phyloP scores from a whole-genome alignment of 1,139 yeast genomes.

The Pichia sp. region DNA sequence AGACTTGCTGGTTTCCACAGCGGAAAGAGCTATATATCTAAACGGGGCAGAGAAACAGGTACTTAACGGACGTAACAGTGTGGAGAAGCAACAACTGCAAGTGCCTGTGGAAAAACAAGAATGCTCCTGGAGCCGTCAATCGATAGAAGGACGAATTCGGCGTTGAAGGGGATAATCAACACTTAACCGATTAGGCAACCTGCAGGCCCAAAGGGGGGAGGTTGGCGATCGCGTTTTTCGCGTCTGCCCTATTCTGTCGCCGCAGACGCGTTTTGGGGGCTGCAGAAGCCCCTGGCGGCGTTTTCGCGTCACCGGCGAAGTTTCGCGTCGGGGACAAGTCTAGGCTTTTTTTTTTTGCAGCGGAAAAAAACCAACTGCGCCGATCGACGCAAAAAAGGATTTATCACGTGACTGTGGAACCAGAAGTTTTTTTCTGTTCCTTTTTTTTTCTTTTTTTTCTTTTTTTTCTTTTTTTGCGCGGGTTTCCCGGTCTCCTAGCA shows the following conservation, averaged over 20 bases:
- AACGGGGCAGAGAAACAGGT: background rate
- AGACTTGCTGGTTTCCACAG: background rate
- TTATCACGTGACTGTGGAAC: no score
- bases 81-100: background rate
- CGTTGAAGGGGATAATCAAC: background rate
- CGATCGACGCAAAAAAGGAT: no score
- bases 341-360: no score
- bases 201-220: background rate
- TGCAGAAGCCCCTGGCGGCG: background rate
- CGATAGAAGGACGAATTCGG: background rate
- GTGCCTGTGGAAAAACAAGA: no score
- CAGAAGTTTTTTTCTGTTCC: no score
- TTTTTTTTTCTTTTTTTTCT: no score
- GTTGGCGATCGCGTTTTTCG: background rate
- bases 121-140: background rate
- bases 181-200: background rate
- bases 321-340: no score
- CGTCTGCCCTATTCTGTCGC: background rate
- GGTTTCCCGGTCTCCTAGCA: no score
- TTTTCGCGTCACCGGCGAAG: background rate
- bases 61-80: background rate
- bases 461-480: no score
- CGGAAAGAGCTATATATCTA: background rate
- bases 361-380: no score
- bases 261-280: background rate